Evolutionary conservation across 1,284 basidiomycete species (phyloP), one percentile per base, ranked within the genome.

Genomic region (Cronartium ribicola): DNA sequence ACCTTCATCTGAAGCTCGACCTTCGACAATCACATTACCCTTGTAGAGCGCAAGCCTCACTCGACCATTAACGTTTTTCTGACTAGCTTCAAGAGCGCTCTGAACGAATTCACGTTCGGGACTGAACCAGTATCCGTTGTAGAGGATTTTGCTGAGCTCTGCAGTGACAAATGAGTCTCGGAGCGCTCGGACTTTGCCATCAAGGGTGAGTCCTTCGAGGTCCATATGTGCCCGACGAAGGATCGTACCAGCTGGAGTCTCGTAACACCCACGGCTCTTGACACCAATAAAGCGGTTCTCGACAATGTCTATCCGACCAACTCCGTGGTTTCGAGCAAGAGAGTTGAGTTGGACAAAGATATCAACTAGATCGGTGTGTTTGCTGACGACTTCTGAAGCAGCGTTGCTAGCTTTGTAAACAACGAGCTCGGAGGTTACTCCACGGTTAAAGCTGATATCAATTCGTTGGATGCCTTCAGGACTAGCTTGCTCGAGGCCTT

Each of bases 241-340:
- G 83, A 98, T 97, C 75, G 94, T 97, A 61, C 92, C 95, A 22
- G 89, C 95, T 20, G 95, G 95, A 6, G 91, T 90, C 84, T 99
- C 95, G 85, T 99, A 99, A 85, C 96, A 99, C 46, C 95, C 95
- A 72, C 95, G 91, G 73, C 91, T 94, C 84, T 98, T 98, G 82
- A 98, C 94, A 77, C 95, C 95, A 82, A 98, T 98, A 86, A 97
- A 98, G 72, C 95, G 88, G 85, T 98, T 98, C 85, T 98, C 95
- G 80, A 98, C 96, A 81, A 98, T 98, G 83, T 98, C 95, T 83
- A 97, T 90, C 76, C 95, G 89, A 64, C 95, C 94, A 78, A 98
- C 87, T 79, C 94, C 96, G 84, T 98, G 94, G 81, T 91, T 92
- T 79, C 95, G 87, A 41, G 91, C 95, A 76, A 98, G 88, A 4